Base-by-base conservation (phyloP, 495 filamentous ascomycete species). In the Lasiosphaeria ovina region DNA sequence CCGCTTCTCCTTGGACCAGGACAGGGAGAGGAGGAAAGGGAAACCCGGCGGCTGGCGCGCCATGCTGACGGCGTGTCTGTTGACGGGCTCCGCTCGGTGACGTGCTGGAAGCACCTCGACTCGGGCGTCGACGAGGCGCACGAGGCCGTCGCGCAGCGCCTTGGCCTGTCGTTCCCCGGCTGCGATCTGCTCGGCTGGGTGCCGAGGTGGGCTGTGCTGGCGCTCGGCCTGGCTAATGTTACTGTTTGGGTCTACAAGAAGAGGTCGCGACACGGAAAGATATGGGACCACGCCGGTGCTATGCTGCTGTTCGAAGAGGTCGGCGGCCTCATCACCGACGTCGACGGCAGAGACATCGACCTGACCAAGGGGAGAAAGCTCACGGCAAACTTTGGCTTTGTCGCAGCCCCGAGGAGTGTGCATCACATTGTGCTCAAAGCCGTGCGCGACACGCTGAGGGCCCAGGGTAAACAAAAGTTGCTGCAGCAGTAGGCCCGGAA, bases 281-380 rank as follows among this genome's bases (percentile, higher is more conserved):
- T 87, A 14, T 90, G 88, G 88, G 88, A 90, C 62, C 88, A 90
- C 70, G 82, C 84, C 0, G 88, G 87, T 7, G 87, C 85, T 0
- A 85, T 88, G 81, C 69, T 90, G 33, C 74, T 89, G 35, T 87
- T 83, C 50, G 75, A 84, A 69, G 88, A 90, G 64, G 71, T 85
- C 3, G 88, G 88, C 0, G 85, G 83, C 35, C 74, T 74, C 55
- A 77, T 90, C 16, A 88, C 82, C 0, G 87, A 90, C 62, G 71
- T 89, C 3, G 71, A 85, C 53, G 81, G 85, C 4, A 79, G 74
- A 56, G 74, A 76, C 7, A 79, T 83, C 61, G 75, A 84, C 66
- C 70, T 79, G 66, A 55, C 53, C 11, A 63, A 62, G 4, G 79
- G 79, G 45, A 69, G 81, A 62, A 76, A 74, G 63, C 71, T 82